phyloP scores from a whole-genome alignment of 257 asterid species.

The Capsicum pubescens region DNA sequence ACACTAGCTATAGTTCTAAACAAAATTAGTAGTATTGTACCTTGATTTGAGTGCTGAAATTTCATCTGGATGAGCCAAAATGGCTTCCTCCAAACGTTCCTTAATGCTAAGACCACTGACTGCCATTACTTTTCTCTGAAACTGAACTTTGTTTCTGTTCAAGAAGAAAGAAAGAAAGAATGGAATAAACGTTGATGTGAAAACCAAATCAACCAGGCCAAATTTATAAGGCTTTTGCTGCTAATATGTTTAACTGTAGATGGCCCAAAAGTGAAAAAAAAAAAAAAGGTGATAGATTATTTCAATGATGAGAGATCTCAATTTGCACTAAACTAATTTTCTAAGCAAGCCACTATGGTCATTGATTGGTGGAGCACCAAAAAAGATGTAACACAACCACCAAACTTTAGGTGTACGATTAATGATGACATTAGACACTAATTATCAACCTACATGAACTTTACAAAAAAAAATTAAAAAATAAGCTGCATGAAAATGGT shows the following conservation, averaged over 20 bases:
- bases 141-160: neutral
- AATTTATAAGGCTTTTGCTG: slow-evolving; percentile 19
- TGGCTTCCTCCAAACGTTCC: slow-evolving; percentile 31
- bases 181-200: neutral
- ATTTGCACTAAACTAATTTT: slow-evolving; percentile 17
- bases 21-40: neutral
- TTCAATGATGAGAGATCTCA: neutral
- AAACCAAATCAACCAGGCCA: neutral
- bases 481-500: neutral
- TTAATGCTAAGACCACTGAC: slow-evolving; percentile 31
- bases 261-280: neutral
- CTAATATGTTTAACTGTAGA: slow-evolving; percentile 7
- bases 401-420: slow-evolving; percentile 26
- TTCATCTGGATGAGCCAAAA: slow-evolving; percentile 30
- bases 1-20: neutral
- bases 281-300: neutral
- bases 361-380: slow-evolving; percentile 27
- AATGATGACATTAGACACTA: slow-evolving; percentile 19
- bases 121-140: neutral
- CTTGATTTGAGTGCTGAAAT: slow-evolving; percentile 28
- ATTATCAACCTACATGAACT: neutral
- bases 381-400: slow-evolving; percentile 22
- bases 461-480: neutral
- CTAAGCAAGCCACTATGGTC: slow-evolving; percentile 23
- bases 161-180: slow-evolving; percentile 12